Evolutionary conservation across 148 eudicot genomes (phyloP), one percentile per base, ranked within the genome.

Genomic region (Vaccinium corymbosum): DNA sequence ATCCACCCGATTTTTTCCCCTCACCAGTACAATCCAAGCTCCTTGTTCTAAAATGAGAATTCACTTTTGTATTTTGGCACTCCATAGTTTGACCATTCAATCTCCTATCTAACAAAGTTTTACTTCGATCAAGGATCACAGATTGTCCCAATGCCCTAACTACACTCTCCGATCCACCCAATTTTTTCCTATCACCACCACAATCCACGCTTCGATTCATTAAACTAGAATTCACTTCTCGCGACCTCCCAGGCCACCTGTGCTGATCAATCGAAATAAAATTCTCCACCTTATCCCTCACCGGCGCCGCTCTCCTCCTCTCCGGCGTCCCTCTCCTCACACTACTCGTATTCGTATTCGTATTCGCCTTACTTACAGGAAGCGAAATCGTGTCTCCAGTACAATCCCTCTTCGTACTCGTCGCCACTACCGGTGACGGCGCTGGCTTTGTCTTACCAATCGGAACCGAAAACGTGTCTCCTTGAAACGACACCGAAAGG

Each of bases 401-500:
- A 42, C 46, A 42, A 42, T 42, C 6, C 46, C 46, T 42, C 6
- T 42, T 42, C 46, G 46, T 42, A 42, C 46, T 42, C 5, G 46
- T 42, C 6, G 46, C 46, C 6, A 42, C 46, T 4, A 42, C 46
- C 46, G 46, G 46, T 42, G 46, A 51, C 1, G 91, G 87, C 80
- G 92, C 87, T 11, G 86, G 85, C 88, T 90, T 91, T 55, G 85
- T 84, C 88, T 82, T 92, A 32, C 83, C 80, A 55, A 48, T 80
- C 35, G 91, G 87, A 68, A 85, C n/a, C 59, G 88, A 84, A 81
- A 81, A 88, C 86, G 94, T 85, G 86, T 91, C 92, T 7, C 98
- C 98, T 82, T 94, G 98, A 85, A 95, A 95, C 79, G 98, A 95
- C 29, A 86, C 93, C 48, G 98, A 93, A 76, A 93, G 78, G 64